phyloP scores from a whole-genome alignment of 2,329 filamentous ascomycete genomes.

The Aspergillus sergii region DNA sequence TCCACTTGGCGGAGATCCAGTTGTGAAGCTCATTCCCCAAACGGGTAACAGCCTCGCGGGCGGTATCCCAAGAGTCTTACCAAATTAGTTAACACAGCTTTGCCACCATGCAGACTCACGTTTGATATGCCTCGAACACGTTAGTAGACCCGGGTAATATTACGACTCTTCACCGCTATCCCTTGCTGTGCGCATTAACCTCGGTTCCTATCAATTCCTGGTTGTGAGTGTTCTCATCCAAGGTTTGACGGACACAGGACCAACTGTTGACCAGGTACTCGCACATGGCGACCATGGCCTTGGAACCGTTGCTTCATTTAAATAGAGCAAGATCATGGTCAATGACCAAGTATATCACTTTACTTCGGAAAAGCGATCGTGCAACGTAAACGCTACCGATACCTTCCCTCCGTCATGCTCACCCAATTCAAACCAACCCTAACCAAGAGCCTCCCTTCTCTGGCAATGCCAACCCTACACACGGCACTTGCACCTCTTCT shows the following conservation, averaged over 20 bases:
- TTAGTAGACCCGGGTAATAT: not conserved
- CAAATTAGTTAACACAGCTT: not conserved
- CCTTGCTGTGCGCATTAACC: not conserved
- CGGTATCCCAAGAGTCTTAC: not conserved
- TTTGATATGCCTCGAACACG: no score
- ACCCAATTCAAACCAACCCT: slow-evolving; percentile 33
- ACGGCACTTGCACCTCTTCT: slow-evolving; percentile 12
- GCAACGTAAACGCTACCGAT: slow-evolving; percentile 34
- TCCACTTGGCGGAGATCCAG: not conserved
- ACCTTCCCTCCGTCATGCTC: slow-evolving; percentile 42
- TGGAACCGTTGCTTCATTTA: slow-evolving; percentile 45
- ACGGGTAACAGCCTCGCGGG: slow-evolving; percentile 3
- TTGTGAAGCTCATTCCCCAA: not conserved
- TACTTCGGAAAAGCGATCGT: slow-evolving; percentile 38
- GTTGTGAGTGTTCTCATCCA: slow-evolving; percentile 46
- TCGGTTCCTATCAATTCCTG: slow-evolving; percentile 46
- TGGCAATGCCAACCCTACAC: slow-evolving; percentile 7
- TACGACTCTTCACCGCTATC: not conserved
- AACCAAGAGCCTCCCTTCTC: slow-evolving; percentile 10
- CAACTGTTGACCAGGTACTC: slow-evolving; percentile 38
- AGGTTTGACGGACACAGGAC: slow-evolving; percentile 44
- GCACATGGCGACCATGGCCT: slow-evolving; percentile 48
- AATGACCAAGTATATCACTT: slow-evolving; percentile 48
- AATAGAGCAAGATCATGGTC: slow-evolving; percentile 49
- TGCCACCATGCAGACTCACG: not conserved